phyloP scores from a whole-genome alignment of 768 basidiomycete species.

The Mycena vulgaris region DNA sequence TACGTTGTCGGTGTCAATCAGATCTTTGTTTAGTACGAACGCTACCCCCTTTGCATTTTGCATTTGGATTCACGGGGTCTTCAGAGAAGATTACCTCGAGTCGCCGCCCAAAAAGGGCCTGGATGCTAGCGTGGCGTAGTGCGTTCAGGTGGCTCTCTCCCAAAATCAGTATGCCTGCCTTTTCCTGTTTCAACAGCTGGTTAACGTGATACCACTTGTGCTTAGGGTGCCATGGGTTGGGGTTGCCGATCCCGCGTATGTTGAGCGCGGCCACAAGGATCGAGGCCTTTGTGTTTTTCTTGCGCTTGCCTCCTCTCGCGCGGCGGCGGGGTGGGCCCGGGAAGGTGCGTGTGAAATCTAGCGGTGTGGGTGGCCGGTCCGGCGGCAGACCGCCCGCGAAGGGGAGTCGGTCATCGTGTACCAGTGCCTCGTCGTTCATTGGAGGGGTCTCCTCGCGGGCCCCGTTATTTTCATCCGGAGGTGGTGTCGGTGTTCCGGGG shows the following conservation, averaged over 20 bases:
- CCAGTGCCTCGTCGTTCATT: too few relatives aligned
- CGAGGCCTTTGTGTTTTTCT: conserved; percentile 19
- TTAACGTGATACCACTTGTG: conserved; percentile 35
- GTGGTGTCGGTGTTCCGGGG: not conserved
- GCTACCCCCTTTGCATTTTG: conserved; percentile 32
- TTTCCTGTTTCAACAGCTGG: conserved; percentile 10
- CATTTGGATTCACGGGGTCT: not conserved
- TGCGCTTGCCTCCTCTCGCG: not conserved
- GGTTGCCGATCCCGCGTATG: conserved; percentile 22
- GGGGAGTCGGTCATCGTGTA: not conserved
- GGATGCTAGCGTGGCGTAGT: not conserved
- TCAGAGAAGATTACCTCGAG: conserved; percentile 14
- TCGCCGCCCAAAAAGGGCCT: conserved; percentile 6
- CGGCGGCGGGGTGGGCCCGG: not conserved
- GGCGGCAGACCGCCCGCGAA: not conserved
- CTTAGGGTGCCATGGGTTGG: not conserved
- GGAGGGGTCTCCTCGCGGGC: too few relatives aligned
- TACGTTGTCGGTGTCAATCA: conserved; percentile 6
- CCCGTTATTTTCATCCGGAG: too few relatives aligned
- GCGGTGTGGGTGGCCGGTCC: not conserved
- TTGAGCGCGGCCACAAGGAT: conserved; percentile 26
- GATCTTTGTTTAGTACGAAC: conserved; percentile 37
- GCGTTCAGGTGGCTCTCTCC: conserved; percentile 34
- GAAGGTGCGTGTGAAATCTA: not conserved
- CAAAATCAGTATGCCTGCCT: conserved; percentile 23